Evolutionary conservation across 2,329 filamentous ascomycete species (phyloP).

Genomic region (Trichophaea hybrida): DNA sequence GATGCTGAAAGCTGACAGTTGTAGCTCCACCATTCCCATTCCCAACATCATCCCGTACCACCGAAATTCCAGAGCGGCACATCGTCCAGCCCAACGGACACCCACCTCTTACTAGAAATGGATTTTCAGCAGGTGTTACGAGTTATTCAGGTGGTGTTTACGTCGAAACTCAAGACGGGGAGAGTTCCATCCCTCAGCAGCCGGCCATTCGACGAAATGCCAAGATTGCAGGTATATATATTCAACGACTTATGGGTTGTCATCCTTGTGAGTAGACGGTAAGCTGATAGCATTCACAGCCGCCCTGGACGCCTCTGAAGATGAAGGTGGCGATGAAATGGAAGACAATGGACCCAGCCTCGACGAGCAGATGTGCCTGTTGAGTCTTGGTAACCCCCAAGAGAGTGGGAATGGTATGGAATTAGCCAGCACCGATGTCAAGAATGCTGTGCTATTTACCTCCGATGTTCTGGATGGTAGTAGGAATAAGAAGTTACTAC

Average conservation of each 20-base stretch:
- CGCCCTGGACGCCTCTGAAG: background rate
- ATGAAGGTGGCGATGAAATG: background rate
- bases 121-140: too few relatives aligned
- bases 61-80: too few relatives aligned
- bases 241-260: background rate
- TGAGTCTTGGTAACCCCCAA: background rate
- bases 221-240: background rate
- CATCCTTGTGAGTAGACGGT: background rate
- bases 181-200: too few relatives aligned
- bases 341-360: constrained; percentile 1
- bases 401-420: background rate
- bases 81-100: too few relatives aligned
- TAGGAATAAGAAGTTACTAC: background rate
- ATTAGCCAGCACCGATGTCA: background rate
- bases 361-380: constrained; percentile 3
- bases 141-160: too few relatives aligned
- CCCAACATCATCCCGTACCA: too few relatives aligned
- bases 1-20: too few relatives aligned
- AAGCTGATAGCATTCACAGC: background rate
- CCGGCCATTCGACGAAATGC: background rate
- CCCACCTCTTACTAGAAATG: too few relatives aligned
- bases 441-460: constrained; percentile 3
- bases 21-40: too few relatives aligned
- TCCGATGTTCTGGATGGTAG: background rate
- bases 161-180: too few relatives aligned